Base-by-base conservation (phyloP, 352 stramenopile genomes). In the Aphanomyces cochlioides region DNA sequence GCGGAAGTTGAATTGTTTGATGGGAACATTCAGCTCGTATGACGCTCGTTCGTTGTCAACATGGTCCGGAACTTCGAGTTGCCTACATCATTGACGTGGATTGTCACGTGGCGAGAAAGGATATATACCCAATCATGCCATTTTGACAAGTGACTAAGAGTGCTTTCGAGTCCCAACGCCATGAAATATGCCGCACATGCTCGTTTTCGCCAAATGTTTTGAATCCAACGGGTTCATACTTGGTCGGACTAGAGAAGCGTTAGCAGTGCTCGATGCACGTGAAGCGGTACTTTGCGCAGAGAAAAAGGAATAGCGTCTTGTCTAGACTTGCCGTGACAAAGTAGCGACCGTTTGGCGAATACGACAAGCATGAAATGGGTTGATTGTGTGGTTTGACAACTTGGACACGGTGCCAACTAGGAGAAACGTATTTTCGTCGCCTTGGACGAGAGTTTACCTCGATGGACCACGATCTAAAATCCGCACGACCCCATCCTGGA, bases 321-420 rank as follows among this genome's bases (percentile, higher is more conserved):
- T 98, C 93, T 8, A 75, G 76, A 61, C 85, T 92, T 17, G 75
- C 79, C 3, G 92, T 90, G 7, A 85, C 90, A 56, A 98, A 79
- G 47, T 80, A 80, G n/a, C 66, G 59, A 17, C 84, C 86, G 17
- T 85, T 82, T 3, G 82, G 70, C n/a, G 84, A 90, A 73, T 92
- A 96, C 3, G 75, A 61, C 12, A 97, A 61, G 15, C 75, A 80
- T 3, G 77, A 87, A 8, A 98, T 82, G 19, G 78, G 76, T 8
- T 72, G 79, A 61, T 78, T 87, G 72, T 98, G 93, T 12, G 93
- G 91, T 58, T 98, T 98, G 67, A 97, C 87, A 1, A 90, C 82
- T 56, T 91, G 89, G 13, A 83, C 77, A 48, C 81, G 79, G 7
- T 92, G 76, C 77, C 84, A 90, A 6, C 72, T 69, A 3, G 28